Evolutionary conservation across 345 rosid genomes (phyloP).

Genomic region (Bruguiera gymnorhiza): DNA sequence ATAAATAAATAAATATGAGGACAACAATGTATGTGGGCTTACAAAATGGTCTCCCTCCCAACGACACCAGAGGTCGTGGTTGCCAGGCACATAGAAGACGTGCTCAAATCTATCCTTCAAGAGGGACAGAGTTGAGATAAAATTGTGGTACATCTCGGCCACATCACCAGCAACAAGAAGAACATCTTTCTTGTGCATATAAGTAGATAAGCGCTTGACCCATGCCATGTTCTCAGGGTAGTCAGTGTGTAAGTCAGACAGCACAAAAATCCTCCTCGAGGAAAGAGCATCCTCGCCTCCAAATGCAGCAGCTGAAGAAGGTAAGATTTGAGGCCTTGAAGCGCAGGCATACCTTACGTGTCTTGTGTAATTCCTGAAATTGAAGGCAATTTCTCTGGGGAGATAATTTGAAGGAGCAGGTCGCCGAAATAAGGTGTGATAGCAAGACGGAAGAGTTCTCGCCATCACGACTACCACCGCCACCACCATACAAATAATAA

Average conservation of each 20-base stretch:
- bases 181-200: conserved; percentile 35
- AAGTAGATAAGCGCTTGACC: conserved; percentile 45
- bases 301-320: not conserved
- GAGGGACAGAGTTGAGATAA: conserved; percentile 50
- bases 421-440: too few species aligned
- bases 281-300: conserved; percentile 22
- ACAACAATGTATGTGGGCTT: conserved; percentile 10
- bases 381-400: not conserved
- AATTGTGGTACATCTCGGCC: conserved; percentile 47
- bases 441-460: too few species aligned
- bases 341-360: conserved; percentile 14
- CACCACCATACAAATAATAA: too few species aligned
- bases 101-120: conserved; percentile 51
- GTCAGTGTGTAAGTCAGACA: conserved; percentile 64
- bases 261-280: conserved; percentile 48
- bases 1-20: not conserved
- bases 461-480: too few species aligned
- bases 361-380: conserved; percentile 12
- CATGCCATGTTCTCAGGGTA: conserved; percentile 57
- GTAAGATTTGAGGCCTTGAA: conserved; percentile 29
- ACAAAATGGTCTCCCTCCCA: conserved; percentile 33
- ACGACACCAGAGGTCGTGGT: conserved; percentile 70
- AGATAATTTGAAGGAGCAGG: too few species aligned
- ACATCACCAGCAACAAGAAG: conserved; percentile 69
- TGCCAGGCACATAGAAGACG: conserved; percentile 59